Evolutionary conservation across 2,329 filamentous ascomycete species (phyloP).

Genomic region (Cylindrodendrum hubeiense): DNA sequence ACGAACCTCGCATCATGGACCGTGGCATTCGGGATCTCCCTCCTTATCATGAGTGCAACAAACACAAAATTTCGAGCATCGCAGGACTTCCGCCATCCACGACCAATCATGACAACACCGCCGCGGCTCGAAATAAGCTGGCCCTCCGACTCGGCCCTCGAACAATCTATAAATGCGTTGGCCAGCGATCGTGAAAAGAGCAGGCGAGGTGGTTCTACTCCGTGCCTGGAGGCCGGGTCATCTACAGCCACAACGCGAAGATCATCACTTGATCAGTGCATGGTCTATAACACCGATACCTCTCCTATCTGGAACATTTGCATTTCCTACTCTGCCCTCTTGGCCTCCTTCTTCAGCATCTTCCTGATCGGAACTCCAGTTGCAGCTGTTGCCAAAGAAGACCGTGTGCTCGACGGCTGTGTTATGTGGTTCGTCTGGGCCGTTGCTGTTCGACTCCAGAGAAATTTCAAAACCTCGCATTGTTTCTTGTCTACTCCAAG

Average conservation of each 20-base stretch:
- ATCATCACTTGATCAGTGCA: constrained; percentile 20
- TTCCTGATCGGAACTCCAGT: constrained; percentile 57
- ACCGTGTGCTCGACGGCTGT: constrained; percentile 59
- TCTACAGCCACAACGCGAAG: constrained; percentile 16
- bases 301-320: constrained; percentile 28
- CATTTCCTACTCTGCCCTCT: constrained; percentile 46
- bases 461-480: constrained; percentile 45
- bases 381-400: constrained; percentile 47
- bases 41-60: constrained; percentile 34
- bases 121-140: constrained; percentile 34
- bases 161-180: constrained; percentile 8
- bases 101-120: constrained; percentile 1
- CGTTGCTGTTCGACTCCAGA: constrained; percentile 53
- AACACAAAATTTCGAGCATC: constrained; percentile 16
- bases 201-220: background rate
- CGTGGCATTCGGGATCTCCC: constrained; percentile 44
- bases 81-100: constrained; percentile 21
- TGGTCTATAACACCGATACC: background rate
- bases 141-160: constrained; percentile 37
- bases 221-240: constrained; percentile 1
- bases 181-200: constrained; percentile 21
- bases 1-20: constrained; percentile 53
- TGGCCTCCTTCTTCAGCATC: constrained; percentile 46
- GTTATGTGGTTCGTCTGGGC: constrained; percentile 65
- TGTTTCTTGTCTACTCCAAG: constrained; percentile 19